Base-by-base conservation (phyloP, 192 early-diverging fungal genomes). In the Podila verticillata region DNA sequence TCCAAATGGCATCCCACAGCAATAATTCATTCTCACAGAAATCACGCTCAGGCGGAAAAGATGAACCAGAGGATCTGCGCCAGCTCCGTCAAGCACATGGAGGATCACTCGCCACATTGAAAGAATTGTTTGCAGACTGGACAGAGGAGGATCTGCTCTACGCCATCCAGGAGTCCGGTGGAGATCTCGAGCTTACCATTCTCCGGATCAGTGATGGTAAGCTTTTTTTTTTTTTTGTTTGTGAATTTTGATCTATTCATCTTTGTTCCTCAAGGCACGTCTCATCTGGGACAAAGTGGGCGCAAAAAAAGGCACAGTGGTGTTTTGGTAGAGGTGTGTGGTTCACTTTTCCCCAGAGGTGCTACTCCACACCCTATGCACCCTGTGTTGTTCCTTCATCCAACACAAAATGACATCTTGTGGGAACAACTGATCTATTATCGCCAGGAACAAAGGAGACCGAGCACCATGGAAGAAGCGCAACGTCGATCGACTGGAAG, bases 141-240 rank as follows among this genome's bases (percentile, higher is more conserved):
- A 85, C 92, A 73, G 93, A 96, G 72, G 91, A 89, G 68, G 97
- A 99, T 84, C 86, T 99, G 64, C 75, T 96, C 48, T 92, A 87
- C 48, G 90, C 90, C 24, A 84, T 98, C 68, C 91, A 95, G 78
- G 97, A 99, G 70, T 91, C 92, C 57, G 72, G 89, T 54, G 96
- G 96, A 28, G 95, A 99, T 74, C 78, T 97, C 48, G 93, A 96
- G 35, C 69, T 88, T 29, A 91, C 95, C 49, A 90, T 93, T 85
- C 84, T 69, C 61, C 86, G 95, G 61, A 98, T 99, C 69, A 86
- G 86, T 63, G 94, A 97, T 84, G 92, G 93, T 92, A 88, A 60
- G 61, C 44, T 5, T 13, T 24, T 51, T 54, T 15, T 17, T 26
- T 57, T 20, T 54, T 17, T 24, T 54, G 20, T n/a, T n/a, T 54